These are phyloP conservation scores for Dicorynia guianensis DNA, from an alignment of 306 rosid species.

Conservation along the genomic window DNA sequence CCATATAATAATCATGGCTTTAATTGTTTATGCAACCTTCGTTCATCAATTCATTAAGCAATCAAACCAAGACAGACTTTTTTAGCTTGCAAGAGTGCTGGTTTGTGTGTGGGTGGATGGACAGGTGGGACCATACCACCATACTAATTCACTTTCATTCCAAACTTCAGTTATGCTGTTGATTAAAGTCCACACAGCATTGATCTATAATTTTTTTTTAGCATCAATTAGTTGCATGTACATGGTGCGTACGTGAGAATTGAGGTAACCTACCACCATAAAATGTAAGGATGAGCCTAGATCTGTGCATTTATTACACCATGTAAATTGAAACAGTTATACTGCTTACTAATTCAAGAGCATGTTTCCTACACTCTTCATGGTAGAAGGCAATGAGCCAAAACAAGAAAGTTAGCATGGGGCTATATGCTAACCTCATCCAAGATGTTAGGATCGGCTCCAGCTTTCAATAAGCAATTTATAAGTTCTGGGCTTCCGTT, in stretches of 20 bases:
- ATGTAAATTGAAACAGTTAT: background rate
- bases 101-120: background rate
- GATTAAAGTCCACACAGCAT: background rate
- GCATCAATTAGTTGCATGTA: background rate
- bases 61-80: background rate
- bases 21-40: background rate
- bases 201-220: background rate
- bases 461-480: conserved; percentile 77
- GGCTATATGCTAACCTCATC: conserved; percentile 70
- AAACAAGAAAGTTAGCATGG: conserved; percentile 19
- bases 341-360: background rate
- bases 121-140: background rate
- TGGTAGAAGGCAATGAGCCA: conserved; percentile 2
- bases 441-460: conserved; percentile 78
- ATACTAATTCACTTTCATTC: background rate
- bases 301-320: background rate
- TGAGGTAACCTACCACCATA: too few relatives aligned
- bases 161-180: background rate
- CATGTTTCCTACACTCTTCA: background rate
- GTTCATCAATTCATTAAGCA: conserved; percentile 24
- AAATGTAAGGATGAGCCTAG: background rate
- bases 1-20: background rate
- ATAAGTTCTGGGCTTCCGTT: conserved; percentile 69
- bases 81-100: conserved; percentile 3
- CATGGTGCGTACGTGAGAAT: background rate